These are phyloP conservation scores for Cryptomeria japonica DNA, from an alignment of 75 land plant genomes.

Conservation along the genomic window DNA sequence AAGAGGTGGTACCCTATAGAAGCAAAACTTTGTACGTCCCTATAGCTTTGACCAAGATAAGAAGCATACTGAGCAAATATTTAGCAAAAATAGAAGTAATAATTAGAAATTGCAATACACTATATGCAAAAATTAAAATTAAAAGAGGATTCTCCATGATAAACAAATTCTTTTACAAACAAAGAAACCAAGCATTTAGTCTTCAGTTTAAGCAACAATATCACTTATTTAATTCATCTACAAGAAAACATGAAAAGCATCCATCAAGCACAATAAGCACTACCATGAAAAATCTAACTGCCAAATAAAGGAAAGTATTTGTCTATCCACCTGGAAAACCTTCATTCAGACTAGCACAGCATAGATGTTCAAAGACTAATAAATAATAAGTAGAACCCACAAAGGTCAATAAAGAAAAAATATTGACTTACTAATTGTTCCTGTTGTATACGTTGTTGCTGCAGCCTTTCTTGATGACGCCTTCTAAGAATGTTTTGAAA, in stretches of 20 bases:
- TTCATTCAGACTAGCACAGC: not conserved
- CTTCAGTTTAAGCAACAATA: not conserved
- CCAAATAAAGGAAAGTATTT: not conserved
- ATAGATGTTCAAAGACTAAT: not conserved
- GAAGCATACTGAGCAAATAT: not conserved
- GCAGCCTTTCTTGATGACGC: constrained; percentile 61
- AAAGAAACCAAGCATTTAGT: not conserved
- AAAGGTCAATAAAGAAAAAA: not conserved
- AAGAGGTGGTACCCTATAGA: not conserved
- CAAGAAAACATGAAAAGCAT: not conserved
- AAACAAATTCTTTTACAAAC: too few relatives aligned
- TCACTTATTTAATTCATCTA: not conserved
- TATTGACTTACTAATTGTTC: constrained; percentile 73
- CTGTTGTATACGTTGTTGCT: constrained; percentile 54
- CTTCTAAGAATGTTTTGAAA: constrained; percentile 67
- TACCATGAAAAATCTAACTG: not conserved
- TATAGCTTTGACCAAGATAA: constrained; percentile 3
- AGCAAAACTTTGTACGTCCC: not conserved
- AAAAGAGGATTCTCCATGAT: too few relatives aligned
- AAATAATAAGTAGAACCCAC: not conserved
- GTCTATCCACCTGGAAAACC: not conserved
- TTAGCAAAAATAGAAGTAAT: not conserved
- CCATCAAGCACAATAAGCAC: not conserved
- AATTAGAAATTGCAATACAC: not conserved
- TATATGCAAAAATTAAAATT: not conserved